phyloP scores from a whole-genome alignment of 2,329 filamentous ascomycete genomes.

The Colletotrichum truncatum region DNA sequence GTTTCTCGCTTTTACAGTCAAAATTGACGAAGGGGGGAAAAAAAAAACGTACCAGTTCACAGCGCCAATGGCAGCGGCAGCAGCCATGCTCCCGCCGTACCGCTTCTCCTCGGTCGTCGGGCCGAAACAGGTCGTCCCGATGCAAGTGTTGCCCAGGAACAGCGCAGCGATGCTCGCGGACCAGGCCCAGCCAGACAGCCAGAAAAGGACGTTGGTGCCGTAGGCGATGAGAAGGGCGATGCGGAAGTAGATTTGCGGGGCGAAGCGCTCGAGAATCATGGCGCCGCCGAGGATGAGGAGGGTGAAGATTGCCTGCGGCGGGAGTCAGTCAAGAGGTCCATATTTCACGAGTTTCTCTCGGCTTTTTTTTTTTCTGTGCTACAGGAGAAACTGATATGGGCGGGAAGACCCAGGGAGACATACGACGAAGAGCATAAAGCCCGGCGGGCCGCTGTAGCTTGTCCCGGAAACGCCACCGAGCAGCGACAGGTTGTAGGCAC shows the following conservation, averaged over 20 bases:
- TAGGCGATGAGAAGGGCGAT: constrained; percentile 47
- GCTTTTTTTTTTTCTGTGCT: not conserved
- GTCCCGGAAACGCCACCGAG: constrained; percentile 36
- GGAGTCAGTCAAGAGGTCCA: constrained; percentile 17
- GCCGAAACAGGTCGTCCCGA: constrained; percentile 34
- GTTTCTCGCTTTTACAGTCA: not conserved
- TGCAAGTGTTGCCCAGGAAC: constrained; percentile 32
- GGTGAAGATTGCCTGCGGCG: constrained; percentile 48
- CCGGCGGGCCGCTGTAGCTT: constrained; percentile 45
- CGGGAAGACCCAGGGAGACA: constrained; percentile 33
- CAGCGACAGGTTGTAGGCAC: constrained; percentile 50
- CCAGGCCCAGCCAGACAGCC: constrained; percentile 54
- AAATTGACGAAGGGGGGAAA: not conserved
- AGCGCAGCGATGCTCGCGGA: constrained; percentile 45
- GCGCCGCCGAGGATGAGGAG: constrained; percentile 50
- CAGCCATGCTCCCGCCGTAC: constrained; percentile 45
- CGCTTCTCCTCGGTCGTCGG: constrained; percentile 28
- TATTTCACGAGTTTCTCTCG: not conserved
- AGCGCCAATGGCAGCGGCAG: constrained; percentile 51
- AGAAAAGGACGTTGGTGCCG: constrained; percentile 50
- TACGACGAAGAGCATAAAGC: constrained; percentile 58
- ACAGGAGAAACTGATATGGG: not conserved
- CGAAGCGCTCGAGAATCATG: constrained; percentile 45
- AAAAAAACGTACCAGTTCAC: constrained; percentile 45
- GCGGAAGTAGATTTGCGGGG: constrained; percentile 48